Evolutionary conservation across 352 stramenopile genomes (phyloP), one percentile per base, ranked within the genome.

Genomic region (Phytophthora fragariaefolia): DNA sequence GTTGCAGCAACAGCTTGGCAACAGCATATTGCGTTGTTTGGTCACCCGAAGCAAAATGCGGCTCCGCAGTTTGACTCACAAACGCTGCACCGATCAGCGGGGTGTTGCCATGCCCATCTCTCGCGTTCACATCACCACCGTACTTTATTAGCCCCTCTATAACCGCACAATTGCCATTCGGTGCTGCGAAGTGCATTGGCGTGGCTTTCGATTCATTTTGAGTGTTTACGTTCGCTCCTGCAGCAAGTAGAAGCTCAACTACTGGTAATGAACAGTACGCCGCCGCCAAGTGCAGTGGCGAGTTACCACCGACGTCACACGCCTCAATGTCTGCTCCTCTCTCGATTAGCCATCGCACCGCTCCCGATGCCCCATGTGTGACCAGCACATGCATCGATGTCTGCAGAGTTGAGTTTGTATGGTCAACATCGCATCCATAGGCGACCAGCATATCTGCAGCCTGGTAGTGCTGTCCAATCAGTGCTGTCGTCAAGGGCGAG

Each of bases 51-150:
- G 73, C 69, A 38, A 81, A 83, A 51, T 75, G 73, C 3, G 62
- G 52, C 7, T 52, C 20, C 9, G 76, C 23, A 2, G 30, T 58
- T 58, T 83, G 73, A 30, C 34, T 73, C 42, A 83, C 59, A 46
- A 79, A 83, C 12, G 73, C 56, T 0, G 77, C 77, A 15, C 74
- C 54, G 22, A 80, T 71, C 34, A 85, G 50, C 20, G 77, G 63
- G 23, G 77, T 82, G 42, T 80, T 80, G 47, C 73, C 69, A 18
- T 51, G 43, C 5, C 68, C 55, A 34, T 81, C 73, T 1, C 28
- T 51, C 6, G 65, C 63, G 32, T 82, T 63, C 24, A 76, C 24
- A 8, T 81, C 72, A 8, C 60, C 70, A 6, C 77, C 72, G 9
- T 59, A 59, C 15, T 54, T 40, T 12, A 83, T 43, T 22, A 85